A percentile compares a stretch with the other conserved stretches of the same genome.
phyloP scores from a whole-genome alignment of 176 grass and related monocot genomes.

The Puya raimondii region DNA sequence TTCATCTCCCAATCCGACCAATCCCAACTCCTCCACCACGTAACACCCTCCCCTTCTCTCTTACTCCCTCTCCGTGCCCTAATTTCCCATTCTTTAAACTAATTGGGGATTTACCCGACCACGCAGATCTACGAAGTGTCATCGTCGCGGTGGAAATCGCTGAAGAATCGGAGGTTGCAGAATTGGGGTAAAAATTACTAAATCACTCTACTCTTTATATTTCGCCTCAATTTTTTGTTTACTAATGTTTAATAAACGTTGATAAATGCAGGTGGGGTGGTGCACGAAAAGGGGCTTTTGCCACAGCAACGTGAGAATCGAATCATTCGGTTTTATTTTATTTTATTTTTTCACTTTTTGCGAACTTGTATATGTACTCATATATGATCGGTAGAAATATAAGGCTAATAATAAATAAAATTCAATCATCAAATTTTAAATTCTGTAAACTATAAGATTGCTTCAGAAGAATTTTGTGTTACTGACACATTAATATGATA shows the following conservation, averaged over 20 bases:
- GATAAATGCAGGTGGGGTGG: constrained; percentile 45
- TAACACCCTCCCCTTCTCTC: constrained; percentile 7
- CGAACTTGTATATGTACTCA: background rate
- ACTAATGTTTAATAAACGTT: background rate
- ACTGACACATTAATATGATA: too few relatives aligned
- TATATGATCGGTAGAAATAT: too few relatives aligned
- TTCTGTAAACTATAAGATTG: too few relatives aligned
- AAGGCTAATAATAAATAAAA: too few relatives aligned
- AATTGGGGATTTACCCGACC: background rate
- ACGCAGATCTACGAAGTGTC: constrained; percentile 69
- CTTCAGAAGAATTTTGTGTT: too few relatives aligned
- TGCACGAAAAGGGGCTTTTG: constrained; percentile 89
- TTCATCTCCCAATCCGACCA: constrained; percentile 71
- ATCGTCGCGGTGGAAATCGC: constrained; percentile 63
- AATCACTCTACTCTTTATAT: background rate
- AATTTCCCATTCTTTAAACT: background rate
- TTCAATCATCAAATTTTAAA: too few relatives aligned
- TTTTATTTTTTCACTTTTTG: background rate
- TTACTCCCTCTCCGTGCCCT: too few relatives aligned
- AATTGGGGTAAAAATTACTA: constrained; percentile 56
- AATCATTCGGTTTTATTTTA: background rate
- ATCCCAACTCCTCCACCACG: constrained; percentile 59
- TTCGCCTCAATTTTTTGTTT: background rate
- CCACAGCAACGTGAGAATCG: constrained; percentile 67
- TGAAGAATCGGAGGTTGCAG: constrained; percentile 84